Evolutionary conservation across 805 yeast genomes (phyloP).

Genomic region (Debaryomyces maramus): DNA sequence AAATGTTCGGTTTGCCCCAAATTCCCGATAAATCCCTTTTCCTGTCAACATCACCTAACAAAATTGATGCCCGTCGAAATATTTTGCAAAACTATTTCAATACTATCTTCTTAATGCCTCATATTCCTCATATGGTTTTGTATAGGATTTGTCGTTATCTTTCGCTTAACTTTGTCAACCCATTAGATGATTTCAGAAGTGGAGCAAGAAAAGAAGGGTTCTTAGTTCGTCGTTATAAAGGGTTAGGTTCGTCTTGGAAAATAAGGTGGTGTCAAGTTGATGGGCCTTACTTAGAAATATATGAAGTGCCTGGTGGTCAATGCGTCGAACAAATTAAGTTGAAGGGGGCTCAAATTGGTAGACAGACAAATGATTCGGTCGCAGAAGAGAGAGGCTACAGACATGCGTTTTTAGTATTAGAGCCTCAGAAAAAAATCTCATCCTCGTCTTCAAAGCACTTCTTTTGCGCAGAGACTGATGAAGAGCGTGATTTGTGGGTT

Average conservation of each 20-base stretch:
- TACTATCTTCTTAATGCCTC: constrained; percentile 56
- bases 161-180: constrained; percentile 64
- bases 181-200: constrained; percentile 51
- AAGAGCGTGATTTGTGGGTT: constrained; percentile 76
- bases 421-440: constrained; percentile 37
- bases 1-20: constrained; percentile 55
- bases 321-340: constrained; percentile 53
- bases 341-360: constrained; percentile 54
- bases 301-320: constrained; percentile 57
- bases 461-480: constrained; percentile 77
- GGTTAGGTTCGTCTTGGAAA: constrained; percentile 66
- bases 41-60: constrained; percentile 57
- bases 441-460: constrained; percentile 51
- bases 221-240: constrained; percentile 62
- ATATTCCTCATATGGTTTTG: constrained; percentile 53
- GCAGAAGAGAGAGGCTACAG: constrained; percentile 50
- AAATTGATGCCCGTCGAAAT: constrained; percentile 60
- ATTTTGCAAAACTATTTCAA: constrained; percentile 60
- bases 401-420: constrained; percentile 61
- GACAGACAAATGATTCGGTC: constrained; percentile 45
- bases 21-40: constrained; percentile 68
- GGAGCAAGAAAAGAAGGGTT: constrained; percentile 65
- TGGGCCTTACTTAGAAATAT: constrained; percentile 55
- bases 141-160: constrained; percentile 61
- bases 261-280: constrained; percentile 67